These are phyloP conservation scores for Psilocybe mexicana DNA, from an alignment of 1,284 basidiomycete genomes.

Conservation along the genomic window DNA sequence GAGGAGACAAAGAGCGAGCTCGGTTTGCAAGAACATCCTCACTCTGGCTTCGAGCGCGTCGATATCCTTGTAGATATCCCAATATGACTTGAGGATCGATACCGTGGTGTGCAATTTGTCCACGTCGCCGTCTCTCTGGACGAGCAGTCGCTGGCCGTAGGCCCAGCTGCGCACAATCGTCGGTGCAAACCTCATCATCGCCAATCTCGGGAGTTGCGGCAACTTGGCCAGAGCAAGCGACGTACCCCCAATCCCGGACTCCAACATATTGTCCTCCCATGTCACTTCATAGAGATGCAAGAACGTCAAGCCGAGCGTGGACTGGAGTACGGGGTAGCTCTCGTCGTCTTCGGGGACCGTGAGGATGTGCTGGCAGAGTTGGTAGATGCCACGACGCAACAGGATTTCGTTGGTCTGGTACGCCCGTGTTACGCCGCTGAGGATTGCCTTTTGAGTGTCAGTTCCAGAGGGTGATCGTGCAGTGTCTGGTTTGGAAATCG, in stretches of 20 bases:
- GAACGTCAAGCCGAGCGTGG: not conserved
- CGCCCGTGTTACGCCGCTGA: not conserved
- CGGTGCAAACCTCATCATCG: not conserved
- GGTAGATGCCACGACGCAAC: not conserved
- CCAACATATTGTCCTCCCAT: not conserved
- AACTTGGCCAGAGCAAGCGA: not conserved
- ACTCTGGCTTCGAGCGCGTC: not conserved
- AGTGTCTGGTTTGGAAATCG: not conserved
- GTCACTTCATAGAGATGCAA: constrained; percentile 3
- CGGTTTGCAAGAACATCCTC: not conserved
- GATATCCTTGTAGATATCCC: constrained; percentile 4
- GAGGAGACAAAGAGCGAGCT: not conserved
- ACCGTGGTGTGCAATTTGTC: not conserved
- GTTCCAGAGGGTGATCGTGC: not conserved
- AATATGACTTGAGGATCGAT: not conserved
- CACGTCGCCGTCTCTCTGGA: constrained; percentile 2
- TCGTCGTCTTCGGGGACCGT: not conserved
- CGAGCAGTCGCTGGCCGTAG: not conserved
- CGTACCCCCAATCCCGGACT: not conserved
- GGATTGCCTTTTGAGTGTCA: not conserved
- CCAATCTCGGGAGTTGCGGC: not conserved
- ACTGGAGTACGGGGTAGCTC: constrained; percentile 1
- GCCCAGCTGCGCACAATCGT: not conserved
- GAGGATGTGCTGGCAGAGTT: not conserved
- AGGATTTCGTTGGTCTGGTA: not conserved